Base-by-base conservation (phyloP, 2,329 filamentous ascomycete genomes). In the Ophiostoma angusticollis region DNA sequence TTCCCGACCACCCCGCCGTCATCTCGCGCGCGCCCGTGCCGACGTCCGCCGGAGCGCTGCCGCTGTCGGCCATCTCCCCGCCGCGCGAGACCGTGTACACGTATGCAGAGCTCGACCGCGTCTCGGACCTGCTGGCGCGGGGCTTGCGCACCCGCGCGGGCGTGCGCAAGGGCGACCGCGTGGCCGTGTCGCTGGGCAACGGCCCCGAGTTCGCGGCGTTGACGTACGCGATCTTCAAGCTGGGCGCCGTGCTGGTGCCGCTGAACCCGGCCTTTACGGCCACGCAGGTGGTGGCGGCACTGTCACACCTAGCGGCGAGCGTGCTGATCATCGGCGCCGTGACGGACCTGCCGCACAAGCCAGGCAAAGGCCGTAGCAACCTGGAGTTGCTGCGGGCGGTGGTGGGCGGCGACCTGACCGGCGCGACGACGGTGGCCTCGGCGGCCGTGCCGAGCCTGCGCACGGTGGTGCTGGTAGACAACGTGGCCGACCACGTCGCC, bases 241-340 rank as follows among this genome's bases (percentile, higher is more conserved):
- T 96, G 9, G 91, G 91, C n/a, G 89, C 84, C 18, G 74, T 96
- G 36, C 65, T 96, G 45, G 87, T 93, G n/a, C 91, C 89, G 0
- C 62, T 96, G 18, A 96, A 98, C 56, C 89, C 87, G 16, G 80
- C 76, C 2, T 96, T 96, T 65, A 93, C 85, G 49, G 68, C 74
- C 4, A 58, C 64, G 5, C 91, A 96, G 62, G 76, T 96, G 8
- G 66, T 74, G 5, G 72, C 84, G 3, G 89, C 87, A 0, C 65
- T 96, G 21, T 70, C 69, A 8, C 87, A 93, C 52, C 71, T 98
- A 1, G 68, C 66, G 7, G 78, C 77, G 11, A 70, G 74, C 35
- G 72, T 91, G 48, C 68, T 96, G 34, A 69, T 98, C 44, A 81
- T 94, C 37, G 82, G 81, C n/a, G 74, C 83, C 5, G 85, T 95